Conservation (phyloP, 2,329 filamentous ascomycete species). For the Trichophyton verrucosum region DNA sequence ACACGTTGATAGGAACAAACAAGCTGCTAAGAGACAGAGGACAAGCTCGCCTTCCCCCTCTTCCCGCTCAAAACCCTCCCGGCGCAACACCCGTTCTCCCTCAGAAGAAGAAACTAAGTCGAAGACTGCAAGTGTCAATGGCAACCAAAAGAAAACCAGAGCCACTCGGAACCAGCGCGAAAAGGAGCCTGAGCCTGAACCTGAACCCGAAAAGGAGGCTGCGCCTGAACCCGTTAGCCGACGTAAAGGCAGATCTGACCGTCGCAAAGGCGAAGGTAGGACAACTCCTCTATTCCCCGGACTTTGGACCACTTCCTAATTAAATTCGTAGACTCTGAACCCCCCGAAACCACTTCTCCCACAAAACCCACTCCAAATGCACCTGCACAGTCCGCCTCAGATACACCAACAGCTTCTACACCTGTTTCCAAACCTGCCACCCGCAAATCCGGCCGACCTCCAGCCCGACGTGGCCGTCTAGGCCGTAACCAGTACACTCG, state of each 20-base stretch:
- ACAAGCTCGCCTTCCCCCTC: constrained; percentile 65
- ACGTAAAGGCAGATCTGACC: constrained; percentile 68
- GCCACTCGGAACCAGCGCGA: constrained; percentile 42
- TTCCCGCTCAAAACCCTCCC: constrained; percentile 41
- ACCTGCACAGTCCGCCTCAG: constrained; percentile 33
- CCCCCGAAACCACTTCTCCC: constrained; percentile 52
- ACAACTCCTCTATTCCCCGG: constrained; percentile 2
- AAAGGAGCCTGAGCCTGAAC: constrained; percentile 39
- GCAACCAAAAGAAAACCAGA: constrained; percentile 47
- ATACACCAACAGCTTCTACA: constrained; percentile 27
- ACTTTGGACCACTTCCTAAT: not conserved
- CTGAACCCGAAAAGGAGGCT: constrained; percentile 62
- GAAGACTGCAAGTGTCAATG: constrained; percentile 20
- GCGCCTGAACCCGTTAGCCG: constrained; percentile 61
- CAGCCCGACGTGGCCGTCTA: constrained; percentile 53
- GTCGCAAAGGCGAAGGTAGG: constrained; percentile 68
- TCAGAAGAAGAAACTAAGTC: constrained; percentile 57
- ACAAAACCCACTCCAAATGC: constrained; percentile 30
- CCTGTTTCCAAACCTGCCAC: constrained; percentile 30
- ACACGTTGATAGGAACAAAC: constrained; percentile 46
- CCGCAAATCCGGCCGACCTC: constrained; percentile 52
- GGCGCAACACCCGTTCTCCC: constrained; percentile 26
- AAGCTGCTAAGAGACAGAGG: constrained; percentile 66
- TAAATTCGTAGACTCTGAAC: constrained; percentile 48
- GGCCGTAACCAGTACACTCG: constrained; percentile 75